Conservation (phyloP, 495 filamentous ascomycete genomes). For the Geoglossum glabrum region DNA sequence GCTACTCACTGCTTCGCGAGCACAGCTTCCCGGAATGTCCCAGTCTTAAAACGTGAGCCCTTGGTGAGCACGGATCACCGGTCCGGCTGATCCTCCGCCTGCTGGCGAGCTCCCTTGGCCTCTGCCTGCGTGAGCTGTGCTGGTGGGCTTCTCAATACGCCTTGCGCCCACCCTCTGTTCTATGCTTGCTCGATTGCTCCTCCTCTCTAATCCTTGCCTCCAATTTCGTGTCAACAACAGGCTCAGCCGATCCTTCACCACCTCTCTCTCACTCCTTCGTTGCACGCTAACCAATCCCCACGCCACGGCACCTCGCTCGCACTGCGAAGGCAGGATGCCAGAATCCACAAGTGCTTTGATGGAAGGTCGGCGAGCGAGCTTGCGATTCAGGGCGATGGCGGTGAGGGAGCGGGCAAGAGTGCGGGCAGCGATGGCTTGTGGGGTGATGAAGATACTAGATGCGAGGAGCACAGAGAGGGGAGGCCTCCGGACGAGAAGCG, state of each 20-base stretch:
- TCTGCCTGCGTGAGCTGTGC: not conserved
- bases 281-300: constrained; percentile 4
- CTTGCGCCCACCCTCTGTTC: constrained; percentile 10
- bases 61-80: not conserved
- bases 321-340: constrained; percentile 16
- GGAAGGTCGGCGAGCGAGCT: constrained; percentile 14
- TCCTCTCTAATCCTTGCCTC: constrained; percentile 3
- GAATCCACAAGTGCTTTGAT: constrained; percentile 14
- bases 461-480: constrained; percentile 25
- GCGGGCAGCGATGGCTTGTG: constrained; percentile 32
- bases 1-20: not conserved
- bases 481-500: constrained; percentile 30
- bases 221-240: constrained; percentile 5
- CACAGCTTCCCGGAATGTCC: not conserved
- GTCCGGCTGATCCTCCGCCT: not conserved
- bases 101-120: not conserved
- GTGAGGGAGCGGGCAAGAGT: constrained; percentile 29
- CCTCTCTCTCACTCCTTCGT: constrained; percentile 4
- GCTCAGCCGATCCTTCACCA: constrained; percentile 8
- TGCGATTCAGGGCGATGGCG: constrained; percentile 25
- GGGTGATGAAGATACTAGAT: constrained; percentile 34
- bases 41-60: not conserved
- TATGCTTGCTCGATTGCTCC: constrained; percentile 7
- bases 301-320: not conserved
- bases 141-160: constrained; percentile 11